phyloP scores from a whole-genome alignment of 2,329 filamentous ascomycete species.

The Fusarium foetens region DNA sequence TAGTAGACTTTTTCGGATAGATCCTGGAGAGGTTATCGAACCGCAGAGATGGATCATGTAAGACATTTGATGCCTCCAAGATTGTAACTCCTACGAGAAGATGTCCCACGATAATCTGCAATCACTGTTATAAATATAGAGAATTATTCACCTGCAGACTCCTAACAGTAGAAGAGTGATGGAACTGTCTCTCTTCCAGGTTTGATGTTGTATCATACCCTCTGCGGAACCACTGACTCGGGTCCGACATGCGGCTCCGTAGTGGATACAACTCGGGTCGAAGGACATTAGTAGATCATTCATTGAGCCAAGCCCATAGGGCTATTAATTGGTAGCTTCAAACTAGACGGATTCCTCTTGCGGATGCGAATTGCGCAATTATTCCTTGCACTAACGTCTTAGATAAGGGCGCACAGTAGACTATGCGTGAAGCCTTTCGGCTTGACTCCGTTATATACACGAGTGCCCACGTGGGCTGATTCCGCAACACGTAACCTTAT shows the following conservation, averaged over 20 bases:
- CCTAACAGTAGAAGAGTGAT: too few species aligned
- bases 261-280: slow-evolving; percentile 2
- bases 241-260: slow-evolving; percentile 23
- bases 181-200: too few species aligned
- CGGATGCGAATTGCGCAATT: slow-evolving; percentile 4
- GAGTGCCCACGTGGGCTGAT: background rate
- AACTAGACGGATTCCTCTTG: background rate
- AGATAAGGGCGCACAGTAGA: background rate
- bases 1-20: background rate
- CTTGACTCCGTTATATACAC: background rate
- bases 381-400: background rate
- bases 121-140: too few species aligned
- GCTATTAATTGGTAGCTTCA: background rate
- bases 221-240: background rate
- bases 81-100: too few species aligned
- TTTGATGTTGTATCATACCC: background rate
- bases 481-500: background rate
- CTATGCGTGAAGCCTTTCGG: background rate
- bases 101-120: too few species aligned
- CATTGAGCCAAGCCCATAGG: background rate
- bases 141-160: too few species aligned
- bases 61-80: background rate
- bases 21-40: background rate
- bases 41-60: background rate
- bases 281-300: background rate